These are phyloP conservation scores for Trametes coccinea DNA, from an alignment of 768 basidiomycete genomes.

Conservation along the genomic window DNA sequence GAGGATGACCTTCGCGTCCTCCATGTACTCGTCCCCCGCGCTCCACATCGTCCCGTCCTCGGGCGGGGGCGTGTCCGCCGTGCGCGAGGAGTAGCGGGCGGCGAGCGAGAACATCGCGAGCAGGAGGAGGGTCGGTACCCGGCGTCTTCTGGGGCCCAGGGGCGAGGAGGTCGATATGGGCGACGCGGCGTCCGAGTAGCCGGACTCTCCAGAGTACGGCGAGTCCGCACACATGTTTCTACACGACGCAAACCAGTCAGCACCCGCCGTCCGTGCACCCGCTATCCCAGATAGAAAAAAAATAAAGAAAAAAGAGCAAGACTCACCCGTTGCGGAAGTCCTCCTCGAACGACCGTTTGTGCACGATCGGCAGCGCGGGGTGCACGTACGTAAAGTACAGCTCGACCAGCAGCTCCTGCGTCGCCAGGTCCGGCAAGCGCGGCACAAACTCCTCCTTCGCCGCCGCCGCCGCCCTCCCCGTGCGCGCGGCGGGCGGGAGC, in stretches of 20 bases:
- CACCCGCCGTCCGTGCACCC: neutral
- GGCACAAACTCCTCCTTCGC: conserved; percentile 41
- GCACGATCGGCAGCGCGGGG: conserved; percentile 72
- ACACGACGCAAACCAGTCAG: neutral
- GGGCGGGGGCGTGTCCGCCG: conserved; percentile 35
- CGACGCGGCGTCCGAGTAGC: conserved; percentile 25
- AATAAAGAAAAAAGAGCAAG: too few relatives aligned
- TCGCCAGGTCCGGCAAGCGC: conserved; percentile 54
- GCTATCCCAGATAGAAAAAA: too few relatives aligned
- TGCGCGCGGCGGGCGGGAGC: conserved; percentile 33
- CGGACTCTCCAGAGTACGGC: conserved; percentile 33
- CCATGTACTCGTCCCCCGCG: conserved; percentile 73
- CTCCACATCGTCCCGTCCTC: conserved; percentile 71
- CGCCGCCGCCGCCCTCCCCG: conserved; percentile 26
- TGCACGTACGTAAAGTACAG: conserved; percentile 86
- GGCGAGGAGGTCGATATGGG: conserved; percentile 35
- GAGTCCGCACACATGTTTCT: conserved; percentile 30
- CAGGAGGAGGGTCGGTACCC: conserved; percentile 65
- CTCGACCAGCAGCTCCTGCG: conserved; percentile 69
- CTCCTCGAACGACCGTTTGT: conserved; percentile 69
- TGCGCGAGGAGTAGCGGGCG: conserved; percentile 59
- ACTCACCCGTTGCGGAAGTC: conserved; percentile 46
- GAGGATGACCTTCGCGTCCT: conserved; percentile 64
- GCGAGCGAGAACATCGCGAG: conserved; percentile 85
- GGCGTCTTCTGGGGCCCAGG: conserved; percentile 43